Base-by-base conservation (phyloP, 306 rosid genomes). In the Medicago ruthenica region DNA sequence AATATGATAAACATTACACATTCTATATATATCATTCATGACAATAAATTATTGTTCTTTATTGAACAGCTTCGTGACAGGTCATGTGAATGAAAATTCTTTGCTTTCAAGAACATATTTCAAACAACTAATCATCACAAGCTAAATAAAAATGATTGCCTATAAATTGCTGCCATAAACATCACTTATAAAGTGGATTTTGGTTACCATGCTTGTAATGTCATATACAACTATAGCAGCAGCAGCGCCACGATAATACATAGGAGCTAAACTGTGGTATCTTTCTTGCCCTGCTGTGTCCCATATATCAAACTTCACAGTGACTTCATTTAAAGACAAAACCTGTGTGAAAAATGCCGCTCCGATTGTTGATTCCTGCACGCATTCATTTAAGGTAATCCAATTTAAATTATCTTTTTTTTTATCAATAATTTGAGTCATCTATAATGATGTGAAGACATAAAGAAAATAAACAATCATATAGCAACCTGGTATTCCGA, bases 221-320 rank as follows among this genome's bases (percentile, higher is more conserved):
- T 92, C 97, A 41, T 92, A 92, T 1, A 92, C 92, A 65, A 92
- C 89, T 15, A 92, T 86, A 8, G 97, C 92, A 3, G 97, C 93
- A 24, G 97, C 96, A 10, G 97, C 96, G 44, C 97, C 97, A 0
- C 97, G 93, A 75, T 92, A 92, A 67, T 92, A 92, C 97, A 92
- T 92, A n/a, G 97, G 97, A 76, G 97, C 97, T 85, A 92, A 83
- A 81, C 97, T 92, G 67, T 92, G 97, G 83, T 92, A 92, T 22
- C 97, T 59, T 65, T 92, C 97, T 67, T 92, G 97, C 39, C 97
- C 97, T 48, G 97, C 97, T 3, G 97, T 92, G 87, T 92, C 97
- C 97, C 97, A 92, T 77, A 92, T 92, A 75, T 92, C 97, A 73
- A 90, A 92, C 80, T 92, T 92, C 27, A 92, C 85, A 8, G 88